Evolutionary conservation across 441 rosid genomes (phyloP), one percentile per base, ranked within the genome.

Genomic region (Erysimum cheiri): DNA sequence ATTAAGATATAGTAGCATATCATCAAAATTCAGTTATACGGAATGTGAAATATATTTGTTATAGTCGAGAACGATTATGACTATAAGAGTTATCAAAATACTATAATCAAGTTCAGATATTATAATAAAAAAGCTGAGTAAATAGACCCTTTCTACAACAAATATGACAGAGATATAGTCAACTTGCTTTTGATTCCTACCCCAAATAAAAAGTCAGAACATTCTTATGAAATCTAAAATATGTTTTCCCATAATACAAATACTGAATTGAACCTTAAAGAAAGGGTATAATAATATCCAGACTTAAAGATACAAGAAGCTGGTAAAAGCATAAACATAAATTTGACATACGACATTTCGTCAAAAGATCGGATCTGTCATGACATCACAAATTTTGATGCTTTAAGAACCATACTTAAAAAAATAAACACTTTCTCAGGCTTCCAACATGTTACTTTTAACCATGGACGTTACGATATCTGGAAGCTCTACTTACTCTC

Each of bases 401-500:
- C 69, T 54, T 54, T 14, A 1, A 48, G 24, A 60, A 52, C 67
- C 46, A 41, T 10, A 55, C 40, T 19, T 49, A 64, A 64, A 12
- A 15, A 4, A 60, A 22, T 1, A 40, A 22, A 52, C 48, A n/a
- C 43, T 37, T 17, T 59, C 37, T 50, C 24, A 46, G 47, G 15
- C 15, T 40, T 40, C 2, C 15, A 40, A 40, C 3, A 40, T 40
- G 15, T 12, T 14, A 13, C 15, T 13, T 4, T 39, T 39, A 39
- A 39, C 43, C 6, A 39, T 37, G 4, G 2, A 37, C 13, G 41
- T 3, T 37, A 3, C 6, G 5, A 31, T 31, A 6, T 39, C 43
- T n/a, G 5, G 1, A 53, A 49, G 64, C 74, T 79, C 64, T 71
- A 79, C 80, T 83, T 78, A 78, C 91, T 78, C 50, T 85, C 88